phyloP scores from a whole-genome alignment of 768 basidiomycete species.

The Basidioascus undulatus region DNA sequence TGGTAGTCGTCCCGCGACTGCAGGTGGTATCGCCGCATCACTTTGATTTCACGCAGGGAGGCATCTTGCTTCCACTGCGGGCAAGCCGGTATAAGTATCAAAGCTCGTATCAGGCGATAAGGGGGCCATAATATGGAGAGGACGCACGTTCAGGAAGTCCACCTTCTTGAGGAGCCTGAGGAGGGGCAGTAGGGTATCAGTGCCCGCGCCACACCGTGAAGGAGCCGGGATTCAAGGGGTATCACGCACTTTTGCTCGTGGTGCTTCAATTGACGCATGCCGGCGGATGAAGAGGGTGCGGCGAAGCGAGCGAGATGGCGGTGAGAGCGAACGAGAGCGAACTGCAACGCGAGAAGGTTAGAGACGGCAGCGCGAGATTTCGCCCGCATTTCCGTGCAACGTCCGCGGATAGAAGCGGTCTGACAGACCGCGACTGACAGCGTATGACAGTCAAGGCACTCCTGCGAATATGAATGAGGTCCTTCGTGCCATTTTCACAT shows the following conservation, averaged over 20 bases:
- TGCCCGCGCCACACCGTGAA: neutral
- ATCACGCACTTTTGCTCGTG: constrained; percentile 41
- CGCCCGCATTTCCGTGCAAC: no score
- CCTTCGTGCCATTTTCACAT: no score
- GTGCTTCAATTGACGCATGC: constrained; percentile 83
- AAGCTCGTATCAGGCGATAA: constrained; percentile 5
- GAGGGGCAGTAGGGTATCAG: neutral
- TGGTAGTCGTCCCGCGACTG: constrained; percentile 80
- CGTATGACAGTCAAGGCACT: no score
- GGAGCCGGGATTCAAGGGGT: neutral
- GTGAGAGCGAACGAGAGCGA: no score
- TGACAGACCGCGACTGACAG: no score
- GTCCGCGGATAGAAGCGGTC: no score
- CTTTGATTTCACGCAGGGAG: constrained; percentile 65
- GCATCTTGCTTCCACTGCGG: constrained; percentile 88
- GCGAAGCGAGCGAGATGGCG: no score
- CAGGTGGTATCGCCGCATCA: constrained; percentile 86
- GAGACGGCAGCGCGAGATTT: no score
- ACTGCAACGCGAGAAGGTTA: no score
- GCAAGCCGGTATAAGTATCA: neutral
- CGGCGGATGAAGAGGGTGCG: no score
- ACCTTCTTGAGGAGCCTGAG: constrained; percentile 59
- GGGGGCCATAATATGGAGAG: neutral
- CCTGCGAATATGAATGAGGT: no score
- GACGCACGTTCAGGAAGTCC: constrained; percentile 70